Percentiles rank a stretch among this genome's conserved stretches.
Evolutionary conservation across 495 filamentous ascomycete genomes (phyloP).

Genomic region (Podospora sp.): DNA sequence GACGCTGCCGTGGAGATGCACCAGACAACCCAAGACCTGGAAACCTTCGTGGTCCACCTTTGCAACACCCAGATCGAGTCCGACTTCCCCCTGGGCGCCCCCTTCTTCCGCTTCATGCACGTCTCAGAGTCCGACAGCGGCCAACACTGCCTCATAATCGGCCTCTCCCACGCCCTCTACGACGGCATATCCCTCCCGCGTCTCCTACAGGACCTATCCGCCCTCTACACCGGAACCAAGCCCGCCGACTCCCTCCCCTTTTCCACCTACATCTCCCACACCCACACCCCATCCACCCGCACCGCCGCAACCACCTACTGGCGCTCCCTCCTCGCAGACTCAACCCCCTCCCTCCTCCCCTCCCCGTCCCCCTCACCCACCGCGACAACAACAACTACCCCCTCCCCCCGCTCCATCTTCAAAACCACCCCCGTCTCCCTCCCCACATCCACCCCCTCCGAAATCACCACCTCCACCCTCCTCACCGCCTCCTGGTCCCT

Average conservation of each 20-base stretch:
- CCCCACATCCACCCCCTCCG: constrained; percentile 37
- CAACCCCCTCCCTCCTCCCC: constrained; percentile 50
- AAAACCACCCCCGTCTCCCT: constrained; percentile 43
- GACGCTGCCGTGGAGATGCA: constrained; percentile 51
- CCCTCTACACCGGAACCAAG: constrained; percentile 33
- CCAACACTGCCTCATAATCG: constrained; percentile 60
- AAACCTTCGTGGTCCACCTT: constrained; percentile 44
- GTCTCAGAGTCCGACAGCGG: constrained; percentile 46
- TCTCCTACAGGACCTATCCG: constrained; percentile 53
- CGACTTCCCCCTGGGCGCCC: constrained; percentile 52
- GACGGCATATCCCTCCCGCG: constrained; percentile 68
- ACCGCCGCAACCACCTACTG: constrained; percentile 55
- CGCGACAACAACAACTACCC: no score
- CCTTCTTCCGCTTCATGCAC: constrained; percentile 63
- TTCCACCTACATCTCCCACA: constrained; percentile 59
- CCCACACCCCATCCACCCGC: constrained; percentile 28
- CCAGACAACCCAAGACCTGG: constrained; percentile 40
- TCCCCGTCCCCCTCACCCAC: background rate
- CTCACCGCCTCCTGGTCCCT: constrained; percentile 66
- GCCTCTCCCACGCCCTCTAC: constrained; percentile 73
- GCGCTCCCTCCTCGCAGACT: constrained; percentile 55
- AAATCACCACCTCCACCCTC: constrained; percentile 59
- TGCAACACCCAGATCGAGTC: constrained; percentile 53
- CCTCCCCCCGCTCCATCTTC: constrained; percentile 22
- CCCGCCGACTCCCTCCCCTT: constrained; percentile 55